Conservation (phyloP, 2,329 filamentous ascomycete genomes). For the Penicillium hordei region DNA sequence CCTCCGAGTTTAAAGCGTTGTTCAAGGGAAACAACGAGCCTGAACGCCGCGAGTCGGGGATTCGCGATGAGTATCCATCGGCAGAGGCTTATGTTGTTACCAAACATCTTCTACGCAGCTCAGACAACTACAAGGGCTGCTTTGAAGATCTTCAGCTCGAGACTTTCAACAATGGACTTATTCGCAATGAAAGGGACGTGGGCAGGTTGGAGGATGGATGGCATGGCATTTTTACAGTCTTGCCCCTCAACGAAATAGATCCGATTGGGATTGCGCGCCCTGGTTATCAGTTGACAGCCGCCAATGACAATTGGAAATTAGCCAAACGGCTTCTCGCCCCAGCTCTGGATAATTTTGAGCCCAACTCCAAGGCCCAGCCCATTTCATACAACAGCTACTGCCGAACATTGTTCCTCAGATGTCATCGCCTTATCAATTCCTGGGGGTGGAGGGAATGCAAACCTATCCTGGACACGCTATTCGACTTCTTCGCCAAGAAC, state of each 20-base stretch:
- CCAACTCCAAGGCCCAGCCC: slow-evolving; percentile 40
- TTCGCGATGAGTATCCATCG: slow-evolving; percentile 45
- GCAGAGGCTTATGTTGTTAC: slow-evolving; percentile 51
- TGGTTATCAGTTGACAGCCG: slow-evolving; percentile 41
- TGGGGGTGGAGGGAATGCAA: slow-evolving; percentile 62
- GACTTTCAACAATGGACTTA: slow-evolving; percentile 20
- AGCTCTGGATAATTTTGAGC: slow-evolving; percentile 49
- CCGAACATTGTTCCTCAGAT: slow-evolving; percentile 52
- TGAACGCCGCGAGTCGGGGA: slow-evolving; percentile 48
- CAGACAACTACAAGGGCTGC: slow-evolving; percentile 27
- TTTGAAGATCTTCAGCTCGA: slow-evolving; percentile 49
- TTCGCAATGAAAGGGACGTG: slow-evolving; percentile 32
- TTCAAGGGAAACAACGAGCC: slow-evolving; percentile 47
- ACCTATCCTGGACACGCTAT: slow-evolving; percentile 52
- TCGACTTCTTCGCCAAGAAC: slow-evolving; percentile 61
- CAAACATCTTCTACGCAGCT: slow-evolving; percentile 43
- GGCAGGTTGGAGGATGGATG: slow-evolving; percentile 39
- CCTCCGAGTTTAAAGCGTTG: slow-evolving; percentile 42
- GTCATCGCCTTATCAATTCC: slow-evolving; percentile 52
- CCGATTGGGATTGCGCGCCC: slow-evolving; percentile 47
- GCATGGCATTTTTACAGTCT: slow-evolving; percentile 51
- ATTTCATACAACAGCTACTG: slow-evolving; percentile 57
- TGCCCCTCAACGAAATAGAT: slow-evolving; percentile 57
- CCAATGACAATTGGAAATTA: slow-evolving; percentile 52
- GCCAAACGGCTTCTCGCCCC: slow-evolving; percentile 49